These are phyloP conservation scores for Boletellus emodensis DNA, from an alignment of 768 basidiomycete genomes.

Conservation along the genomic window DNA sequence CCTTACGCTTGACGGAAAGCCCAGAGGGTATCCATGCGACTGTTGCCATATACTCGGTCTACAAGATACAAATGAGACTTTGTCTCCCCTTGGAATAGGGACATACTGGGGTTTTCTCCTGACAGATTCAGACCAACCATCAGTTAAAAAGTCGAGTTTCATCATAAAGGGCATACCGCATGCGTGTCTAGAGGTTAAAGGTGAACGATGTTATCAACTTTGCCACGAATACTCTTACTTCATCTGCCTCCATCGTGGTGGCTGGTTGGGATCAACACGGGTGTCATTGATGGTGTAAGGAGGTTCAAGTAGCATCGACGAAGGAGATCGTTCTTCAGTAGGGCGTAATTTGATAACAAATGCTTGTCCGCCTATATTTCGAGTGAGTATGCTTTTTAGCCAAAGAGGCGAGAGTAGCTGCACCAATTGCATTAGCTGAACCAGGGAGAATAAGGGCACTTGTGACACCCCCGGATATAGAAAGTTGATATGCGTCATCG, in stretches of 20 bases:
- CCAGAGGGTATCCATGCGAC: conserved; percentile 48
- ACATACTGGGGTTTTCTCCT: conserved; percentile 49
- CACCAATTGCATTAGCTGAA: conserved; percentile 70
- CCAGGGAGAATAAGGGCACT: conserved; percentile 81
- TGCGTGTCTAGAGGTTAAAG: conserved; percentile 43
- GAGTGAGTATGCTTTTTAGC: conserved; percentile 6
- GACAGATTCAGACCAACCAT: neutral
- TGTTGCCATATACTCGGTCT: conserved; percentile 31
- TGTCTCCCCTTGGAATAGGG: neutral
- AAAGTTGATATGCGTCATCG: conserved; percentile 67
- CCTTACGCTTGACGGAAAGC: conserved; percentile 49
- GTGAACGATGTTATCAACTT: conserved; percentile 3
- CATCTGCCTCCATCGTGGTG: conserved; percentile 75
- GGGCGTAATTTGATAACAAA: conserved; percentile 82
- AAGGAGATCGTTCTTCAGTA: conserved; percentile 69
- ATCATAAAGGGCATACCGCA: conserved; percentile 40
- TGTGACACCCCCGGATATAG: conserved; percentile 86
- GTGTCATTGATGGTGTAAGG: conserved; percentile 59
- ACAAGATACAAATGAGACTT: neutral
- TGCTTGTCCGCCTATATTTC: conserved; percentile 70
- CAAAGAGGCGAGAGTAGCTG: conserved; percentile 16
- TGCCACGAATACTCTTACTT: conserved; percentile 44
- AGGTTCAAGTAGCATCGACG: conserved; percentile 83
- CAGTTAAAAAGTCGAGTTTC: neutral
- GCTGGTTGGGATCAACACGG: conserved; percentile 32